Conservation (phyloP, 768 basidiomycete species). For the Podaxis rugospora region DNA sequence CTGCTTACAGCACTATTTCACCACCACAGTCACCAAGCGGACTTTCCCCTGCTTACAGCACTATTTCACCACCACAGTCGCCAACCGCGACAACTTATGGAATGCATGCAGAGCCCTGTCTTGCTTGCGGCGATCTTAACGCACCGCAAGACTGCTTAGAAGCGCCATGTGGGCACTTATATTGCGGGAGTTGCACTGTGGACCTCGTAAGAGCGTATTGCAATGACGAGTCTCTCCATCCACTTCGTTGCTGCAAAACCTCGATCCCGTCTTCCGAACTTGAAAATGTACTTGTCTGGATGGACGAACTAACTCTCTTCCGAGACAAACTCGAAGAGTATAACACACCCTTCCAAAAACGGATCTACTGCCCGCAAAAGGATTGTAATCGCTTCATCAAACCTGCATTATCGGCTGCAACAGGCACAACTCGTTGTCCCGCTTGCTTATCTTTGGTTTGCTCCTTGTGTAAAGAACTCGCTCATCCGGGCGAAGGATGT, state of each 20-base stretch:
- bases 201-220: slow-evolving; percentile 3
- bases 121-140: neutral
- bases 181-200: slow-evolving; percentile 6
- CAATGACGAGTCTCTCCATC: slow-evolving; percentile 10
- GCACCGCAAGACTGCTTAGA: neutral
- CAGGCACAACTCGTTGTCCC: neutral
- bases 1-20: neutral
- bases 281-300: neutral
- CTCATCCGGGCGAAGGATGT: neutral
- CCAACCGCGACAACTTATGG: neutral
- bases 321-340: slow-evolving; percentile 3
- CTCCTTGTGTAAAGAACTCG: neutral
- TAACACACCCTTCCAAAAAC: neutral
- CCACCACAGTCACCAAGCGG: neutral
- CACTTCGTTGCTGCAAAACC: slow-evolving; percentile 10
- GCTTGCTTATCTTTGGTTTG: neutral
- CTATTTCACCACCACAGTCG: neutral
- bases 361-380: slow-evolving; percentile 9
- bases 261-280: neutral
- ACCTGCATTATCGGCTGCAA: neutral
- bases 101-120: neutral
- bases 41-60: neutral
- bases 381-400: slow-evolving; percentile 7
- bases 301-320: neutral
- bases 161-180: neutral